Conservation (phyloP, 768 basidiomycete species). For the Ramaria rubella region DNA sequence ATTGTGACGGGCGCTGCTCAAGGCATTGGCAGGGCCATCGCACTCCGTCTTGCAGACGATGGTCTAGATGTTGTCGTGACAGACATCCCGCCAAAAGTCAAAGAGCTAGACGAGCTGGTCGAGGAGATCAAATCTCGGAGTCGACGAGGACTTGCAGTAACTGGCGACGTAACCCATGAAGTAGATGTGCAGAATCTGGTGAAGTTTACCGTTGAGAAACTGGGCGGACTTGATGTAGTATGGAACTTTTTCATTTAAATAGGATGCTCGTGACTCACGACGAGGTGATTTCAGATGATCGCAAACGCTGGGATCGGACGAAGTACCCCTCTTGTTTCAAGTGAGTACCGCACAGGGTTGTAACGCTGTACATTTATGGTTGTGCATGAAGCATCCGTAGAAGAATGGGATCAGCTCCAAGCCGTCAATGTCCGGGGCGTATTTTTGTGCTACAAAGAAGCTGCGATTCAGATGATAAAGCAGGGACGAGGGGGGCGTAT, state of each 20-base stretch:
- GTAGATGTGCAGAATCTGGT: slow-evolving; percentile 25
- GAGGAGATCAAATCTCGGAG: slow-evolving; percentile 22
- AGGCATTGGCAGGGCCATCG: slow-evolving; percentile 29
- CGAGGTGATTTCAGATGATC: slow-evolving; percentile 16
- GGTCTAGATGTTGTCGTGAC: slow-evolving; percentile 29
- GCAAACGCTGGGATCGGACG: slow-evolving; percentile 21
- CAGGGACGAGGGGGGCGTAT: slow-evolving; percentile 20
- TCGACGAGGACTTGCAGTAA: slow-evolving; percentile 15
- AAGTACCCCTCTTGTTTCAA: slow-evolving; percentile 13
- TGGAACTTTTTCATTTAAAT: neutral
- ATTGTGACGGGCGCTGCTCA: slow-evolving; percentile 22
- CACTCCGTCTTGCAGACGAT: slow-evolving; percentile 27
- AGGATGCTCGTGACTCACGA: too few species aligned
- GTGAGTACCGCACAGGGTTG: slow-evolving; percentile 6
- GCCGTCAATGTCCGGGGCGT: slow-evolving; percentile 16
- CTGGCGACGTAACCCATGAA: slow-evolving; percentile 27
- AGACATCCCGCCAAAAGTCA: slow-evolving; percentile 18
- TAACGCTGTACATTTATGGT: neutral
- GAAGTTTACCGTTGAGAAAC: slow-evolving; percentile 18
- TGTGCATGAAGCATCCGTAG: slow-evolving; percentile 12
- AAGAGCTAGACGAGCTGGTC: slow-evolving; percentile 20
- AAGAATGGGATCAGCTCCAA: slow-evolving; percentile 17
- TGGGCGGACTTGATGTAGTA: slow-evolving; percentile 29
- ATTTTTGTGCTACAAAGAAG: slow-evolving; percentile 20
- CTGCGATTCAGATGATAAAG: slow-evolving; percentile 19